Percentiles rank a stretch among this genome's conserved stretches.
Conservation (phyloP, 306 rosid species). For the Casuarina equisetifolia region DNA sequence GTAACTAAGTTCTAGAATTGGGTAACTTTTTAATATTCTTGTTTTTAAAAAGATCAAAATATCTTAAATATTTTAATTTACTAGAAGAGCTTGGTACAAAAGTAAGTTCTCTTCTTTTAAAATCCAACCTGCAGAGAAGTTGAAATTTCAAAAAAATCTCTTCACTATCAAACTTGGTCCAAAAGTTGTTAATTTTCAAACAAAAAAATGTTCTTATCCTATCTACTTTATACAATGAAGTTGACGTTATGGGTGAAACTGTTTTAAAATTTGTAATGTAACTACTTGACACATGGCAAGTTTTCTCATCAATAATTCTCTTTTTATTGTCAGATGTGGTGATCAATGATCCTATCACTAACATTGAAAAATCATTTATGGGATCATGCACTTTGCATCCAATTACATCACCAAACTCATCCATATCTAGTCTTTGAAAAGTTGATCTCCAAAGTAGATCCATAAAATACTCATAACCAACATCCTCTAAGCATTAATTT, state of each 20-base stretch:
- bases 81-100: conserved; percentile 7
- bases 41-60: conserved; percentile 27
- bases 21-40: conserved; percentile 17
- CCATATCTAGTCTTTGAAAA: conserved; percentile 16
- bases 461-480: conserved; percentile 39
- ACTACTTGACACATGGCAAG: conserved; percentile 12
- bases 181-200: rapidly evolving
- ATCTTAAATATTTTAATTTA: conserved; percentile 33
- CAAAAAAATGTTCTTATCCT: conserved; percentile 25
- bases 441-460: conserved; percentile 30
- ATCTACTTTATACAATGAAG: neutral
- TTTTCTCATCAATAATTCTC: neutral
- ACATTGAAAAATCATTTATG: conserved; percentile 40
- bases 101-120: neutral
- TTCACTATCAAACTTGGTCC: neutral
- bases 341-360: conserved; percentile 12
- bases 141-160: neutral
- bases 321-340: neutral
- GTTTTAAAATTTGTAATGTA: neutral
- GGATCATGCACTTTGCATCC: conserved; percentile 27
- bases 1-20: neutral
- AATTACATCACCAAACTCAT: neutral
- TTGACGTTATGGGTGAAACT: neutral
- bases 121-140: conserved; percentile 25
- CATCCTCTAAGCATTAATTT: conserved; percentile 31